Base-by-base conservation (phyloP, 2,329 filamentous ascomycete genomes). In the Sporothrix pseudoabietina region DNA sequence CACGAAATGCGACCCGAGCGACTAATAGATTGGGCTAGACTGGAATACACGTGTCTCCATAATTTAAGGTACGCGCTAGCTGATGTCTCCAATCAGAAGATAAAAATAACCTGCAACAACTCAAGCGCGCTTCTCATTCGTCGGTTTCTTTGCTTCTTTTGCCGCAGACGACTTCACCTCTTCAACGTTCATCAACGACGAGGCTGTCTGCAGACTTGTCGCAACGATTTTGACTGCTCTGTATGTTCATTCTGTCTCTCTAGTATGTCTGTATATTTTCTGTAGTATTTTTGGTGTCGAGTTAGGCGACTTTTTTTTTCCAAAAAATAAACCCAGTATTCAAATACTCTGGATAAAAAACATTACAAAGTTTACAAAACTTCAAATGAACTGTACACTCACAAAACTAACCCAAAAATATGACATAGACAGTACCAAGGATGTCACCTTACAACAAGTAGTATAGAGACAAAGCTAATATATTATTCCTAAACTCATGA, bases 101-200 rank as follows among this genome's bases (percentile, higher is more conserved):
- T 68, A 68, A 69, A 69, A 35, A 69, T 69, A 55, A 41, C 47
- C 66, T 54, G 66, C 47, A 69, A 39, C 66, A n/a, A 32, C 6
- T 35, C 26, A 39, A 26, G 4, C 30, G 69, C 69, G 52, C n/a
- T 47, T 59, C n/a, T 68, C 10, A 61, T 54, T 65, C 49, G 47
- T 59, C 49, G 52, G 10, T 14, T 35, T 39, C 26, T 14, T 66
- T 12, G 22, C 52, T 41, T 19, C 44, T 72, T 39, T 65, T 55
- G 39, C 44, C 35, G 26, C 44, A 14, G 52, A 49, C 26, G 32
- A 49, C 65, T 12, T 68, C 44, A 22, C 44, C 14, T n/a, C 44
- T 68, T 52, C 41, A 68, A 32, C 44, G 47, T 54, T 52, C 47
- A 22, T 54, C 47, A 26, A 55, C 47, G 4, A 69, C 47, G 30